Evolutionary conservation across 2,329 filamentous ascomycete genomes (phyloP).

Genomic region (Pezizomycotina sp.): DNA sequence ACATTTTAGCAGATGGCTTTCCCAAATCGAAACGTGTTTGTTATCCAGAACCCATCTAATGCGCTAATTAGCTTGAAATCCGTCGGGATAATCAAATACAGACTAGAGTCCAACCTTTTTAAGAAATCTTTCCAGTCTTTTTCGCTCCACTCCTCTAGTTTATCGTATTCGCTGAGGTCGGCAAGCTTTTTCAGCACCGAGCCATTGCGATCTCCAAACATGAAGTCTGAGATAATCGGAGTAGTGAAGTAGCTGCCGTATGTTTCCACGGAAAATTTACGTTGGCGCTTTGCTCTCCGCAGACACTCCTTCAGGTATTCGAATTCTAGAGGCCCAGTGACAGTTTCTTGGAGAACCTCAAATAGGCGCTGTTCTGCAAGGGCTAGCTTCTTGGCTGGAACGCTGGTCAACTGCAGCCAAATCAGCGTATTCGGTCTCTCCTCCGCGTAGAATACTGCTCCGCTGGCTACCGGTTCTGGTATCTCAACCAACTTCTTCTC

Average conservation of each 20-base stretch:
- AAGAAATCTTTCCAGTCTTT: constrained; percentile 69
- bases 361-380: constrained; percentile 76
- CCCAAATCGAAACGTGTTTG: constrained; percentile 75
- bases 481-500: constrained; percentile 87
- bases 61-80: too few species aligned
- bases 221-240: constrained; percentile 77
- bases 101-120: constrained; percentile 68
- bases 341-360: constrained; percentile 64
- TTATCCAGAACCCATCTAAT: constrained; percentile 23
- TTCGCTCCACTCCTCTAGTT: constrained; percentile 64
- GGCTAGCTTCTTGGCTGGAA: constrained; percentile 69
- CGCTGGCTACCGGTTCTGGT: constrained; percentile 69
- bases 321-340: constrained; percentile 70
- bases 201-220: constrained; percentile 76
- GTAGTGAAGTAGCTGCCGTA: constrained; percentile 66
- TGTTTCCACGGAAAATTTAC: constrained; percentile 69
- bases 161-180: constrained; percentile 33
- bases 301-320: constrained; percentile 79
- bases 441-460: constrained; percentile 64
- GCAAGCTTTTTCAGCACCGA: constrained; percentile 31
- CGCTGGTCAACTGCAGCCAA: constrained; percentile 69
- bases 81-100: too few species aligned
- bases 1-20: constrained; percentile 63
- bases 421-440: constrained; percentile 67
- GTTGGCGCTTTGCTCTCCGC: constrained; percentile 59